phyloP scores from a whole-genome alignment of 495 filamentous ascomycete species.

The Thermothielavioides terrestris region DNA sequence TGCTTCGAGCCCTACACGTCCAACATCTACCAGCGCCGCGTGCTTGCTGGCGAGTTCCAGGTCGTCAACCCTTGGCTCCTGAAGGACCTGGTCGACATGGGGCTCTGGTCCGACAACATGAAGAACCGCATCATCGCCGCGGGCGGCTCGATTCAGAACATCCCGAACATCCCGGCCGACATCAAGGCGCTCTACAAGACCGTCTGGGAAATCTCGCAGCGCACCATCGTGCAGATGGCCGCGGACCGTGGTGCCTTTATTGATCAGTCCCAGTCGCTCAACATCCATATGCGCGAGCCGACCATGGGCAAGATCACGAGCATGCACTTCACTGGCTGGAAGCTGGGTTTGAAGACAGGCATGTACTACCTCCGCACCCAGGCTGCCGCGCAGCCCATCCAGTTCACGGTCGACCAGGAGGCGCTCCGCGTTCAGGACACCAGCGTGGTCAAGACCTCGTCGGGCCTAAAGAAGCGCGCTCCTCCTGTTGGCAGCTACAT shows the following conservation, averaged over 20 bases:
- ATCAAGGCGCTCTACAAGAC: conserved; percentile 99
- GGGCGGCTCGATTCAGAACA: conserved; percentile 90
- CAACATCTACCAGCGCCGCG: conserved; percentile 98
- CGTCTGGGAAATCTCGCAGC: conserved; percentile 99
- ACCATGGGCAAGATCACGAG: conserved; percentile 99
- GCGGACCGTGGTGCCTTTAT: conserved; percentile 97
- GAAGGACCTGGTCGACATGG: conserved; percentile 96
- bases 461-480: conserved; percentile 59
- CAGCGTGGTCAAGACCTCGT: conserved; percentile 55
- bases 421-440: conserved; percentile 84
- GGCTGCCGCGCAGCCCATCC: conserved; percentile 92
- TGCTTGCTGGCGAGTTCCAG: conserved; percentile 97
- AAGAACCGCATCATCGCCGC: conserved; percentile 99
- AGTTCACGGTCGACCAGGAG: conserved; percentile 98
- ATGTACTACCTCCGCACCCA: conserved; percentile 99
- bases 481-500: conserved; percentile 47
- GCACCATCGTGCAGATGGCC: conserved; percentile 91
- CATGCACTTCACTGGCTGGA: conserved; percentile 99
- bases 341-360: conserved; percentile 95
- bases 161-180: conserved; percentile 89
- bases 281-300: conserved; percentile 98
- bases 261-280: conserved; percentile 96
- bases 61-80: conserved; percentile 98
- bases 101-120: conserved; percentile 99
- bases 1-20: conserved; percentile 99